Conservation (phyloP, 177 flowering plant species). For the Vitis hybrid region DNA sequence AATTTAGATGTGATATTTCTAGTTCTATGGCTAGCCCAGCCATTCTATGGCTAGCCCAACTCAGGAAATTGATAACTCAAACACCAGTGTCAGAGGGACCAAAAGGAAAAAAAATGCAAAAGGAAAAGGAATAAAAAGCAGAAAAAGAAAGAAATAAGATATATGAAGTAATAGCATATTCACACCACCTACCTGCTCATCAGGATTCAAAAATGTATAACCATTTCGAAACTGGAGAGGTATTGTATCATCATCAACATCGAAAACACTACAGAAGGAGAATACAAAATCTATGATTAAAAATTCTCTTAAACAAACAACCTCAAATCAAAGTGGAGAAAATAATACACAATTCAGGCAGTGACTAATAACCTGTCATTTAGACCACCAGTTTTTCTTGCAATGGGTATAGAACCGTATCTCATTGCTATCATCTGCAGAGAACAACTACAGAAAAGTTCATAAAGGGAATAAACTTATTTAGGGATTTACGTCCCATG, state of each 20-base stretch:
- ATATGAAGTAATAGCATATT: neutral
- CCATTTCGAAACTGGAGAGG: slow-evolving; percentile 80
- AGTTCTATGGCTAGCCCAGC: neutral
- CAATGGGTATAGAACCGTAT: slow-evolving; percentile 91
- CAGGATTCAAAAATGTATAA: slow-evolving; percentile 65
- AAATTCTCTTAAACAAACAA: slow-evolving; percentile 4
- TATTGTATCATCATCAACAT: slow-evolving; percentile 79
- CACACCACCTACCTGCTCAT: slow-evolving; percentile 66
- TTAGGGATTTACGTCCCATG: neutral
- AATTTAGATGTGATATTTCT: neutral
- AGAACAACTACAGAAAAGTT: neutral
- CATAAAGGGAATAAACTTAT: neutral
- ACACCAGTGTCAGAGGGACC: neutral
- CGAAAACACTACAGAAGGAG: slow-evolving; percentile 70
- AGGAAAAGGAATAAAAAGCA: no score
- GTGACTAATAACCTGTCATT: slow-evolving; percentile 72
- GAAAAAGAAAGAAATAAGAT: neutral
- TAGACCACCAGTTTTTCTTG: slow-evolving; percentile 87
- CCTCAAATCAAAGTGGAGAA: slow-evolving; percentile 4
- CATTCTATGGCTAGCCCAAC: neutral
- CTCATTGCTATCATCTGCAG: slow-evolving; percentile 98
- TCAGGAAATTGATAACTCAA: neutral
- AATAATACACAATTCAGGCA: neutral
- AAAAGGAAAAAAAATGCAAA: no score
- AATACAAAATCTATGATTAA: neutral